Base-by-base conservation (phyloP, 2,329 filamentous ascomycete species). In the Fusarium incarnatum region DNA sequence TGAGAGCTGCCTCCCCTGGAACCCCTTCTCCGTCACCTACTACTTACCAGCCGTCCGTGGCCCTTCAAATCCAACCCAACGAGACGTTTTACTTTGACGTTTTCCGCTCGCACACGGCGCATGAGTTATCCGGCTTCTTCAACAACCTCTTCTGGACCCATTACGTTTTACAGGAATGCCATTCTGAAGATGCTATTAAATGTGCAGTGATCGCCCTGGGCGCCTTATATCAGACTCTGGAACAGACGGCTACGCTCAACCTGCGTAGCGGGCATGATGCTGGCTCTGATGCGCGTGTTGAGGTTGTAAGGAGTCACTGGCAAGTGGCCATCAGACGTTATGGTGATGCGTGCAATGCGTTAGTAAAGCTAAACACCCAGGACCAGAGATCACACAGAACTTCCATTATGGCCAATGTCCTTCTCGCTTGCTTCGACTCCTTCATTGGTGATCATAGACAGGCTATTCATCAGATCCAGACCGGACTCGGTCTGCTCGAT, bases 401-500 rank as follows among this genome's bases (percentile, higher is more conserved):
- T 15, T 84, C 84, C 50, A 82, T 91, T n/a, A 90, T 91, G 83
- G 86, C 88, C 18, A 89, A 85, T 55, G 87, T 92, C 37, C 80
- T 92, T 40, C 82, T 92, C 50, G 87, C 88, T n/a, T 91, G 88
- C 76, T 91, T 91, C 66, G 89, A 92, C 77, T 90, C 88, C 2
- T 90, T 91, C 72, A 86, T 89, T 30, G 88, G 88, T 20, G 85
- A 90, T 64, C 88, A 90, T 73, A 85, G 82, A 68, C 86, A 88
- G 68, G 88, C 88, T 42, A 90, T 91, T 52, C 73, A 78, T 16
- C 88, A 90, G 73, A 89, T 91, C 42, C 88, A 90, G 73, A 84
- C 79, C 8, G 88, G 88, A 2, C 80, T 91, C 23, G 77, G 80
- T 7, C 77, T 90, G 4, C 77, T 90, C 18, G 86, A 89, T 54